Conservation (phyloP, 2,329 filamentous ascomycete species). For the Diaporthe sp. region DNA sequence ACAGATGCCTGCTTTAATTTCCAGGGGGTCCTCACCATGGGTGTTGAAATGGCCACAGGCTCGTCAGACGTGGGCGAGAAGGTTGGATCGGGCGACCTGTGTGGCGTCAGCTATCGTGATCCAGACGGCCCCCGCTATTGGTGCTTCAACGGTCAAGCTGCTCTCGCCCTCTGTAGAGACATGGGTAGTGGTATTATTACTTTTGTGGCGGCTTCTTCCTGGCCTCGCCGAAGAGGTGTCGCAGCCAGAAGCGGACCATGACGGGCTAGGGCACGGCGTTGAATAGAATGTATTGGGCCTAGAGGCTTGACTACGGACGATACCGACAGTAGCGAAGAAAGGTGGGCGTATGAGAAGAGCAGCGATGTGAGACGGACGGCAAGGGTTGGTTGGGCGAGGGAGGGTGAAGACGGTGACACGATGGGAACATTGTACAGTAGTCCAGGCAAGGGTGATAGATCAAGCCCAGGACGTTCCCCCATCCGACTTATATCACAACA, state of each 20-base stretch:
- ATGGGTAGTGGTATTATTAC: slow-evolving; percentile 6
- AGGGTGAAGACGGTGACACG: slow-evolving; percentile 15
- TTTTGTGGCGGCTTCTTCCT: slow-evolving; percentile 21
- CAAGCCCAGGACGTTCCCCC: background rate
- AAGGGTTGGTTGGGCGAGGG: slow-evolving; percentile 17
- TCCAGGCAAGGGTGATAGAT: background rate
- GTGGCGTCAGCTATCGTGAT: slow-evolving; percentile 3
- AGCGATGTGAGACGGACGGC: background rate
- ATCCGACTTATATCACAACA: slow-evolving; percentile 26
- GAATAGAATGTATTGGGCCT: background rate
- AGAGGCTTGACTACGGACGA: background rate
- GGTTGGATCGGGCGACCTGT: slow-evolving; percentile 20
- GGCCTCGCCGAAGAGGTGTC: background rate
- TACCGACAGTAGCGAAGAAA: background rate
- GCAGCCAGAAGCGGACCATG: slow-evolving; percentile 30
- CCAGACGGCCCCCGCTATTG: background rate
- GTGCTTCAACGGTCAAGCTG: background rate
- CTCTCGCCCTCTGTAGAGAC: too few relatives aligned
- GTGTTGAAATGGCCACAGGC: slow-evolving; percentile 8
- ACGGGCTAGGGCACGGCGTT: background rate
- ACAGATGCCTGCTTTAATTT: background rate
- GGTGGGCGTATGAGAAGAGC: background rate
- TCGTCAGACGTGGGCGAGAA: slow-evolving; percentile 26
- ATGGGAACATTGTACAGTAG: slow-evolving; percentile 10
- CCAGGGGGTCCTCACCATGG: background rate